Evolutionary conservation across 768 basidiomycete species (phyloP).

Genomic region (Strobilomyces confusus): DNA sequence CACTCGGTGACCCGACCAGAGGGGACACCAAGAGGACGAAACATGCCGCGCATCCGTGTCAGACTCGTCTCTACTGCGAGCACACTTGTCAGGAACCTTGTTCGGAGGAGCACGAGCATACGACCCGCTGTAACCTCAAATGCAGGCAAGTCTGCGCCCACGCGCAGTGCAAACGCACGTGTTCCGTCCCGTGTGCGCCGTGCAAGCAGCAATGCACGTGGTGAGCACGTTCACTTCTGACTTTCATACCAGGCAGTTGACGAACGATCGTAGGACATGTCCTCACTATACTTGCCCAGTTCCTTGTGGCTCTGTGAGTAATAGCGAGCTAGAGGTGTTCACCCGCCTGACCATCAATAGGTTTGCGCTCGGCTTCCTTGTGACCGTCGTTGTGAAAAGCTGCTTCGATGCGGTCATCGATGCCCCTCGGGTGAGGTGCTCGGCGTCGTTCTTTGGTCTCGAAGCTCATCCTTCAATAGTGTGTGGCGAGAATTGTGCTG

Average conservation of each 20-base stretch:
- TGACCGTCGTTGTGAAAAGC: constrained; percentile 47
- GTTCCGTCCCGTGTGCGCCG: constrained; percentile 54
- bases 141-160: constrained; percentile 58
- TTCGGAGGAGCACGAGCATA: constrained; percentile 47
- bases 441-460: neutral
- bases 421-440: constrained; percentile 58
- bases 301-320: constrained; percentile 64
- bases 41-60: constrained; percentile 49
- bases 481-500: constrained; percentile 59
- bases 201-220: constrained; percentile 63
- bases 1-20: constrained; percentile 1
- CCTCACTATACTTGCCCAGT: constrained; percentile 53
- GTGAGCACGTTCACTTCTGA: constrained; percentile 22
- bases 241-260: neutral
- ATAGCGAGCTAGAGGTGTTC: neutral
- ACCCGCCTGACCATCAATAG: constrained; percentile 29
- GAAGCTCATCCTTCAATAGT: constrained; percentile 36
- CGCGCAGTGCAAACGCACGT: constrained; percentile 43
- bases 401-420: constrained; percentile 54
- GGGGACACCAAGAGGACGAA: constrained; percentile 22
- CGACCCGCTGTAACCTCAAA: constrained; percentile 38
- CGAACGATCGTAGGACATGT: constrained; percentile 41
- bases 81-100: constrained; percentile 51
- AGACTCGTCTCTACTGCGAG: constrained; percentile 49
- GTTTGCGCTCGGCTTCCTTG: constrained; percentile 65